A percentile compares a stretch with the other conserved stretches of the same genome.
Conservation (phyloP, 177 flowering plant genomes). For the Vitis hybrid region DNA sequence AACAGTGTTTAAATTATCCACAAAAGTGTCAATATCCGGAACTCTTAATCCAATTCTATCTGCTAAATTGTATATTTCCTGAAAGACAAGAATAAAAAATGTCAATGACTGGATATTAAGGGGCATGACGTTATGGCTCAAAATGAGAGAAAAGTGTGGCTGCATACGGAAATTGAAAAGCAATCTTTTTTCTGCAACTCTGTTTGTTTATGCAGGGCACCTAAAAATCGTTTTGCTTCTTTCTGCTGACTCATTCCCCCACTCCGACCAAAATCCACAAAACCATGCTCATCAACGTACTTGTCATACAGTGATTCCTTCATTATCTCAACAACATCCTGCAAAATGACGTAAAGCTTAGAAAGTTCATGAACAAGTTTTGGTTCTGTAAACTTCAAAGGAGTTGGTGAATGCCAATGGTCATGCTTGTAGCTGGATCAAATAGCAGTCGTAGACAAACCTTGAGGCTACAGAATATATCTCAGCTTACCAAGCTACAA, state of each 20-base stretch:
- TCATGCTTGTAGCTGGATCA: not conserved
- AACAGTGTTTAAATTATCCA: conserved; percentile 80
- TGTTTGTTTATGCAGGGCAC: conserved; percentile 83
- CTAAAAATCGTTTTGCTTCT: conserved; percentile 87
- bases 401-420: not conserved
- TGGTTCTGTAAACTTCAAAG: not conserved
- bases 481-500: no score
- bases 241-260: conserved; percentile 98
- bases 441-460: not conserved
- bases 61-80: conserved; percentile 95
- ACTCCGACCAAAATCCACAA: conserved; percentile 94
- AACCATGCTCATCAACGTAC: conserved; percentile 93
- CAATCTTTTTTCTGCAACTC: conserved; percentile 89
- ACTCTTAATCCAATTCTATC: conserved; percentile 83
- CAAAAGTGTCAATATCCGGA: conserved; percentile 83
- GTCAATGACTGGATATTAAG: not conserved
- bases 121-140: conserved; percentile 1
- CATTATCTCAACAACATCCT: conserved; percentile 99
- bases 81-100: conserved; percentile 18
- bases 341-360: conserved; percentile 19
- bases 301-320: conserved; percentile 92
- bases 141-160: conserved; percentile 3
- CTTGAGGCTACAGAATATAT: no score
- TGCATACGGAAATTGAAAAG: conserved; percentile 82
- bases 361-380: conserved; percentile 1